These are phyloP conservation scores for California macrophylla DNA, from an alignment of 441 rosid genomes.

Conservation along the genomic window DNA sequence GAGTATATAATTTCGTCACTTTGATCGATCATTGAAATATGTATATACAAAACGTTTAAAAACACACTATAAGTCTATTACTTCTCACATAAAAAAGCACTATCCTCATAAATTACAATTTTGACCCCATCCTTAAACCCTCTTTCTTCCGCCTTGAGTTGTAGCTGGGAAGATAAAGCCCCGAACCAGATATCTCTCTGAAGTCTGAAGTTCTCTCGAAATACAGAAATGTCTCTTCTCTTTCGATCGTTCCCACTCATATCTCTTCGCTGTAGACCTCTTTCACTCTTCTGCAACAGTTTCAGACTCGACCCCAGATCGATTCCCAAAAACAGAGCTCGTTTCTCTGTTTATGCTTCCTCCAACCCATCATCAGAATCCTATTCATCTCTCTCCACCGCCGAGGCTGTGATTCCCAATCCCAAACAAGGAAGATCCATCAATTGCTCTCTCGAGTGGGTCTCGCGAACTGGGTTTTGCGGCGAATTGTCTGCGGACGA, in stretches of 20 bases:
- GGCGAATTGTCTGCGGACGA: conserved; percentile 53
- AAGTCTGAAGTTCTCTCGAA: neutral
- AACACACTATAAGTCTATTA: too few species aligned
- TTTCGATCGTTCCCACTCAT: neutral
- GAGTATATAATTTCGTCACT: too few species aligned
- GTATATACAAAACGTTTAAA: too few species aligned
- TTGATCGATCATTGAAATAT: too few species aligned
- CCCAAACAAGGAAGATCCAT: conserved; percentile 16
- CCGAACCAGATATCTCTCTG: neutral
- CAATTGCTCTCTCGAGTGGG: conserved; percentile 54
- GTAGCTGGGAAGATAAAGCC: neutral
- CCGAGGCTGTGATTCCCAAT: conserved; percentile 17
- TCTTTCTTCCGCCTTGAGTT: neutral
- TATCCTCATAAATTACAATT: neutral
- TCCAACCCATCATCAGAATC: neutral
- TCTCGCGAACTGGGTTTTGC: conserved; percentile 52
- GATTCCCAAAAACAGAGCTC: neutral
- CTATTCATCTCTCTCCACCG: conserved; percentile 6
- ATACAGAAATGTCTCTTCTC: neutral
- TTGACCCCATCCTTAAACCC: neutral
- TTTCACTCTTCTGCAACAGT: neutral
- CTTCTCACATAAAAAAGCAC: too few species aligned
- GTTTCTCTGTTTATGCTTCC: conserved; percentile 24
- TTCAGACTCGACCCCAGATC: neutral
- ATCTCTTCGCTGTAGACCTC: neutral